Base-by-base conservation (phyloP, 441 rosid genomes). In the Eruca vesicaria region DNA sequence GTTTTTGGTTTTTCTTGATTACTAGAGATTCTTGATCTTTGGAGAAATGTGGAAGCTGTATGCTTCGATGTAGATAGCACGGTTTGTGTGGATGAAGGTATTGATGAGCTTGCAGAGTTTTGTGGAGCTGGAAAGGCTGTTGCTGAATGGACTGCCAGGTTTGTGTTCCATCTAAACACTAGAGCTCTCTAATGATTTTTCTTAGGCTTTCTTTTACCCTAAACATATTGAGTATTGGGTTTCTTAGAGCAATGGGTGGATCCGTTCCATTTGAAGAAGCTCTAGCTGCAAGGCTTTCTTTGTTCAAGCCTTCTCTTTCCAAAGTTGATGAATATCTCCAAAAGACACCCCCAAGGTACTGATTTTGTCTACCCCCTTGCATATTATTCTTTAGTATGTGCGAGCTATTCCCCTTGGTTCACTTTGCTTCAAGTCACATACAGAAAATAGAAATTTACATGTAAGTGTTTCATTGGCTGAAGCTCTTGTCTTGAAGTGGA, bases 51-150 rank as follows among this genome's bases (percentile, higher is more conserved):
- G 36, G 85, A 89, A 81, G 97, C 93, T 0, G 98, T 96, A 64
- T 96, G 98, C 85, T 96, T 96, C 59, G 99, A 96, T 84, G 99
- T 96, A 75, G 99, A 96, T 85, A 93, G 99, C 85, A 96, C 99
- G 5, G 99, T 93, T 31, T 96, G 99, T 70, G 68, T 82, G 65
- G 98, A 96, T 79, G 99, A 96, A 85, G 99, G 99, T 48, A 96
- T 96, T 43, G 98, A 96, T 79, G 98, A 96, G 79, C 93, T 96
- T 74, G 99, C 98, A 1, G 99, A 96, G 66, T 96, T 89, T 75
- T 96, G 99, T 86, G 98, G 98, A 74, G 98, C 98, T 71, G 97
- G 98, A 76, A 86, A 89, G 73, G 98, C 97, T 71, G 99, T 96
- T 76, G 97, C 97, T 9, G 99, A 96, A 80, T 96, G 97, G 98